Percentiles rank a stretch among this genome's conserved stretches.
Conservation (phyloP, 352 stramenopile genomes). For the Phytopythium oedochilum region DNA sequence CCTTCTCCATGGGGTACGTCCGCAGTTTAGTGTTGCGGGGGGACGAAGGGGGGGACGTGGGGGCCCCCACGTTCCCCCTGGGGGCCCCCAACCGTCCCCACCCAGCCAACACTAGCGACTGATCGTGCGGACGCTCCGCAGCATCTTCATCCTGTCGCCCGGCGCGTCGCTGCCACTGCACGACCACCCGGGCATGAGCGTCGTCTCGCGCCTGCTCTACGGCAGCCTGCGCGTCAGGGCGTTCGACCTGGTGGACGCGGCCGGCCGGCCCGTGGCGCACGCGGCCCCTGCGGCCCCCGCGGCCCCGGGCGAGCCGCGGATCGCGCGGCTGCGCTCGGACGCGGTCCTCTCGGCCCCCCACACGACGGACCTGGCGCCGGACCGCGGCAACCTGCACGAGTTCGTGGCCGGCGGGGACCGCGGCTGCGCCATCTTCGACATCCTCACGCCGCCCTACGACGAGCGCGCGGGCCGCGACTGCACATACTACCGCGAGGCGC, state of each 20-base stretch:
- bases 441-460: slow-evolving; percentile 83
- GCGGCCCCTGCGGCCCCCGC: slow-evolving; percentile 4
- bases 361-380: slow-evolving; percentile 67
- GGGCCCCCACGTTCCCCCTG: too few species aligned
- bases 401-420: slow-evolving; percentile 63
- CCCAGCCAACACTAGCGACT: too few species aligned
- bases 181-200: slow-evolving; percentile 82
- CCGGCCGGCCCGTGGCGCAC: slow-evolving; percentile 6
- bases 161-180: slow-evolving; percentile 70
- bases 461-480: slow-evolving; percentile 57
- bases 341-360: slow-evolving; percentile 38
- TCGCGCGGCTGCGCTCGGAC: slow-evolving; percentile 38
- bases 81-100: too few species aligned
- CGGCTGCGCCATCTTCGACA: slow-evolving; percentile 83
- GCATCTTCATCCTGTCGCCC: slow-evolving; percentile 81
- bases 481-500: slow-evolving; percentile 64
- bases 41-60: too few species aligned
- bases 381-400: slow-evolving; percentile 74
- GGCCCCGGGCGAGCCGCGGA: background rate
- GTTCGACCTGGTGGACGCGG: slow-evolving; percentile 43
- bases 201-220: slow-evolving; percentile 81
- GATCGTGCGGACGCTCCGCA: too few species aligned
- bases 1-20: slow-evolving; percentile 72
- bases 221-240: slow-evolving; percentile 57
- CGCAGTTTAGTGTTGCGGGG: too few species aligned